Conservation (phyloP, 352 stramenopile species). For the Phytophthora pluvialis region DNA sequence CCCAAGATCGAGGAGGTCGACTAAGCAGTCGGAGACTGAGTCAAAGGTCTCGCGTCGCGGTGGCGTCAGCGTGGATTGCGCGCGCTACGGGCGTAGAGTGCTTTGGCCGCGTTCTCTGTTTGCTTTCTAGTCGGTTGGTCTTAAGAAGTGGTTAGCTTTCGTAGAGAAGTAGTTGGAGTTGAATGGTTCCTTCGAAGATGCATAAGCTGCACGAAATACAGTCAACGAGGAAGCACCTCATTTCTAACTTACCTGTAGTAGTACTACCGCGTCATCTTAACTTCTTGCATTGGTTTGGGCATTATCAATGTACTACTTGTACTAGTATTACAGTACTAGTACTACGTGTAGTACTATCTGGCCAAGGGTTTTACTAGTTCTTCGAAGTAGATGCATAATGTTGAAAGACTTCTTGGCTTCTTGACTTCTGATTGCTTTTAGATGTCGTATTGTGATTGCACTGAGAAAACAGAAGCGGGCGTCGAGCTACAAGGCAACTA, state of each 20-base stretch:
- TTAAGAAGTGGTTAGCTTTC: constrained; percentile 35
- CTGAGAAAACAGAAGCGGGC: too few species aligned
- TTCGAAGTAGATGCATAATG: too few species aligned
- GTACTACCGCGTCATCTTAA: too few species aligned
- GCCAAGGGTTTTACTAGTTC: too few species aligned
- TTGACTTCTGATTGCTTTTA: too few species aligned
- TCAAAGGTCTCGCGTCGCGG: constrained; percentile 30
- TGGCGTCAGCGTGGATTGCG: constrained; percentile 40
- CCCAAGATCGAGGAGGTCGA: constrained; percentile 88
- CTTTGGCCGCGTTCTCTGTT: constrained; percentile 29
- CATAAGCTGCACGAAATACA: constrained; percentile 32
- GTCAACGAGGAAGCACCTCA: constrained; percentile 31
- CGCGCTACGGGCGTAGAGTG: constrained; percentile 36
- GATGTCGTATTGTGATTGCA: too few species aligned
- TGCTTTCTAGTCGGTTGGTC: constrained; percentile 24
- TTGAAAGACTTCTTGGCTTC: too few species aligned
- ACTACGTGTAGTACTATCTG: too few species aligned
- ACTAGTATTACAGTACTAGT: too few species aligned
- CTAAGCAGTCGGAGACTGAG: constrained; percentile 42
- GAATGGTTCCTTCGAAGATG: constrained; percentile 32
- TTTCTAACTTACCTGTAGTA: constrained; percentile 29
- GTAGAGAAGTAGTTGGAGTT: constrained; percentile 38
- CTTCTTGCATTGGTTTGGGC: too few species aligned
- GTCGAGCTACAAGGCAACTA: constrained; percentile 27
- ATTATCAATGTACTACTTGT: too few species aligned